Conservation (phyloP, 2,329 filamentous ascomycete species). For the Diaporthe humulicola region DNA sequence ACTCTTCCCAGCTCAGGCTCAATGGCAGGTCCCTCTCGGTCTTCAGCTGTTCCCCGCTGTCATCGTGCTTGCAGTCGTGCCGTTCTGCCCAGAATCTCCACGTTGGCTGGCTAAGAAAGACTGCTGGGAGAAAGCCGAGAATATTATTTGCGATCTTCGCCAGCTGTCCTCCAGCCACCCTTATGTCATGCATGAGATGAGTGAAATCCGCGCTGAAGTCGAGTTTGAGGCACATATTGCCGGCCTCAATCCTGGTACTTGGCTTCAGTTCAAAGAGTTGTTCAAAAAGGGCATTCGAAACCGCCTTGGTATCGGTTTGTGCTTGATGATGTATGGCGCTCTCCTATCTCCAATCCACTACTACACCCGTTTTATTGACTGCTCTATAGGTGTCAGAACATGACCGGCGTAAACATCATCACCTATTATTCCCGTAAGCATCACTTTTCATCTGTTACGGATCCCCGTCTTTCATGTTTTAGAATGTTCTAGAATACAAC, state of each 20-base stretch:
- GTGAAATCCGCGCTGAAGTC: constrained; percentile 62
- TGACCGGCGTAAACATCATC: constrained; percentile 57
- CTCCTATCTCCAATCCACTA: no score
- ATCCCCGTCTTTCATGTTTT: no score
- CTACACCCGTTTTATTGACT: constrained; percentile 65
- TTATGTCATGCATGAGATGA: constrained; percentile 74
- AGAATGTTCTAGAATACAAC: no score
- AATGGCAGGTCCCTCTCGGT: constrained; percentile 66
- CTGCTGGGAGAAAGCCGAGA: constrained; percentile 62
- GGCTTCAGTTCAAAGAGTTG: constrained; percentile 68
- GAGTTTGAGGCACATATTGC: constrained; percentile 66
- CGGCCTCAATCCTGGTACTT: constrained; percentile 66
- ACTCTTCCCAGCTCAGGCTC: constrained; percentile 45
- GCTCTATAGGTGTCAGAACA: constrained; percentile 78
- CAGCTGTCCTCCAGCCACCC: constrained; percentile 61
- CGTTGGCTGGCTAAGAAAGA: constrained; percentile 71
- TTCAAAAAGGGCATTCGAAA: constrained; percentile 47
- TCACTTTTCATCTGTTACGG: no score
- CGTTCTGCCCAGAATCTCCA: constrained; percentile 68
- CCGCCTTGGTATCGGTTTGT: constrained; percentile 70
- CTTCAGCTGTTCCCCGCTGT: constrained; percentile 69
- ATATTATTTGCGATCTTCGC: constrained; percentile 68
- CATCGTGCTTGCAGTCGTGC: constrained; percentile 60
- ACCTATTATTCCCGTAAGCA: constrained; percentile 57
- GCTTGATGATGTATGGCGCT: constrained; percentile 49